A percentile compares a stretch with the other conserved stretches of the same genome.
Evolutionary conservation across 2,329 filamentous ascomycete species (phyloP).

Genomic region (Fusarium robinianum): DNA sequence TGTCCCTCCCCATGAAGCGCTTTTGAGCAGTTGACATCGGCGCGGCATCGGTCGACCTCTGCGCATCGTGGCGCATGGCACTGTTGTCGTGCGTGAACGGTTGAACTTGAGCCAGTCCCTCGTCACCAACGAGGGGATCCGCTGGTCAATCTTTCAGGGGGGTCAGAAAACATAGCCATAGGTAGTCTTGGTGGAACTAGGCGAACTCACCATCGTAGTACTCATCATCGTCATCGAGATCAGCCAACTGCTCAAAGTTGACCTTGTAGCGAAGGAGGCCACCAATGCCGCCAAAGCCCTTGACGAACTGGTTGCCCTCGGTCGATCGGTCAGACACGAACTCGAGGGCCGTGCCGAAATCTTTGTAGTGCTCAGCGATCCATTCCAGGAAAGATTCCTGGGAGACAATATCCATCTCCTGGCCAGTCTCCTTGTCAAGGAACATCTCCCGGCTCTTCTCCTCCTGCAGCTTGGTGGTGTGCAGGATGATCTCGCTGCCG

Average conservation of each 20-base stretch:
- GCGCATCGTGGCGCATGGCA: conserved; percentile 47
- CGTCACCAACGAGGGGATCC: conserved; percentile 83
- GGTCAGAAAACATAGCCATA: conserved; percentile 11
- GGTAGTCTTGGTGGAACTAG: background rate
- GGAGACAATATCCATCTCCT: conserved; percentile 93
- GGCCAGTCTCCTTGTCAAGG: conserved; percentile 92
- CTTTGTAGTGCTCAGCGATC: conserved; percentile 98
- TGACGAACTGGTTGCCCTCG: conserved; percentile 99
- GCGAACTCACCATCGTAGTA: conserved; percentile 71
- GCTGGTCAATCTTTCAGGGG: conserved; percentile 75
- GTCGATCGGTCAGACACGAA: conserved; percentile 98
- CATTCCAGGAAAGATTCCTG: conserved; percentile 97
- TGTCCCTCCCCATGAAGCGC: conserved; percentile 53
- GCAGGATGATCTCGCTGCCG: conserved; percentile 73
- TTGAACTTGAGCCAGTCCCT: conserved; percentile 75
- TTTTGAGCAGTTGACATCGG: conserved; percentile 51
- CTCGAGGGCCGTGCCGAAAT: conserved; percentile 93
- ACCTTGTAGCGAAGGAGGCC: conserved; percentile 98
- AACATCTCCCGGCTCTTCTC: conserved; percentile 75
- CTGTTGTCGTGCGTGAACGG: conserved; percentile 50
- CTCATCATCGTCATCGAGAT: conserved; percentile 91
- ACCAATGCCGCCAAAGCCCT: conserved; percentile 98
- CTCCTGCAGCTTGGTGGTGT: conserved; percentile 84
- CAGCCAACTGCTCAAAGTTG: conserved; percentile 98
- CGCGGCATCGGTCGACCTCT: conserved; percentile 51